A percentile compares a stretch with the other conserved stretches of the same genome.
phyloP scores from a whole-genome alignment of 805 yeast genomes.

The Candida silvatica region DNA sequence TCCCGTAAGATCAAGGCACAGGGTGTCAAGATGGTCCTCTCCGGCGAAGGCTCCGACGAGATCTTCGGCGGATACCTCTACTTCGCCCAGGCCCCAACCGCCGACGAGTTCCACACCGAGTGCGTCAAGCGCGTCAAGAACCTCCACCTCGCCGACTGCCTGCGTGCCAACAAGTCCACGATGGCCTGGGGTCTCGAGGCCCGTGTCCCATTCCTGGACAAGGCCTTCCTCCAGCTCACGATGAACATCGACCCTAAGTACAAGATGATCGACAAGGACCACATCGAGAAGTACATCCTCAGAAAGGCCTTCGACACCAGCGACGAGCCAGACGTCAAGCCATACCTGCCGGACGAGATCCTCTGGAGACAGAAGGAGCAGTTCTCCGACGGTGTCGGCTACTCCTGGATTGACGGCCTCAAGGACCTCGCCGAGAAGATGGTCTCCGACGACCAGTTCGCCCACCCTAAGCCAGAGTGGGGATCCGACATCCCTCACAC shows the following conservation, averaged over 20 bases:
- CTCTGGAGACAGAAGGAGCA: conserved; percentile 99
- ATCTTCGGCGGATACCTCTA: conserved; percentile 97
- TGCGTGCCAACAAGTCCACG: conserved; percentile 98
- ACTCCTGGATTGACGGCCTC: conserved; percentile 97
- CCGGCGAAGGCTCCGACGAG: conserved; percentile 99
- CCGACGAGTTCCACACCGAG: conserved; percentile 90
- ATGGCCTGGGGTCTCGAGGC: conserved; percentile 99
- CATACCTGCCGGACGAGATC: conserved; percentile 94
- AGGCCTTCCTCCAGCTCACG: conserved; percentile 80
- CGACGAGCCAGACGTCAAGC: conserved; percentile 67
- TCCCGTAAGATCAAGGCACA: conserved; percentile 98
- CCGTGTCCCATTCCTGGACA: conserved; percentile 98
- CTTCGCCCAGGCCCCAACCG: conserved; percentile 93
- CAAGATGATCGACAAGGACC: conserved; percentile 73
- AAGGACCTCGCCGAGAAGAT: conserved; percentile 89
- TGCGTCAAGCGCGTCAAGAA: conserved; percentile 94
- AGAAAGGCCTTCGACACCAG: conserved; percentile 96
- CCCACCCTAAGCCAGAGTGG: conserved; percentile 92
- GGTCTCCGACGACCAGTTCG: conserved; percentile 85
- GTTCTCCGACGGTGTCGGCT: conserved; percentile 98
- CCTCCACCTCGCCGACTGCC: conserved; percentile 94
- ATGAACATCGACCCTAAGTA: conserved; percentile 94
- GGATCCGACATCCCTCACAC: conserved; percentile 92
- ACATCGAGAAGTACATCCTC: conserved; percentile 89
- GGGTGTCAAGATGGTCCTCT: conserved; percentile 98